Base-by-base conservation (phyloP, 2,329 filamentous ascomycete genomes). In the Fusarium ramigenum region DNA sequence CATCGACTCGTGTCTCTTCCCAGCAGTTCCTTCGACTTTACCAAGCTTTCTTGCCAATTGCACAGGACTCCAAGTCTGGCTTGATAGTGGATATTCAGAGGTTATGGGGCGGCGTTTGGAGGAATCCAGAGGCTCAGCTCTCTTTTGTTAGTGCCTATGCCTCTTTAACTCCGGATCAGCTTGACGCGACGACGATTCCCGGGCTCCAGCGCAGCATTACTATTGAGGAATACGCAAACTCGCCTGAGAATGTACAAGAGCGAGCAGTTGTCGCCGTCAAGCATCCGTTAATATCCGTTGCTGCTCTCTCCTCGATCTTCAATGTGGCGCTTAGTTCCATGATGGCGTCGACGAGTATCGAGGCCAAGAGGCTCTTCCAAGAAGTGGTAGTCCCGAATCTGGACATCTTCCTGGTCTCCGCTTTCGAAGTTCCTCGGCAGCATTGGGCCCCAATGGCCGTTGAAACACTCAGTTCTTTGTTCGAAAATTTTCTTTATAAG, bases 61-160 rank as follows among this genome's bases (percentile, higher is more conserved):
- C 95, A 5, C 84, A 84, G 60, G 85, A 88, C n/a, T 69, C 82
- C 7, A 79, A 77, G 30, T 76, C 73, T 19, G 77, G 78, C 25
- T 91, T 98, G 49, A 52, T 52, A 52, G 49, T 52, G 76, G 94
- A 98, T 79, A 92, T 99, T 49, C 95, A 98, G 80, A 88, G 88
- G 43, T 85, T 99, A 28, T 98, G 96, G 95, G 95, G 95, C 66
- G 95, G 95, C 78, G 86, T 90, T 70, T 99, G 97, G 96, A 90
- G 92, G 70, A 90, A 97, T 75, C 89, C 93, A 19, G 91, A 97
- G 70, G 94, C 96, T 0, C 96, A 98, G 74, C 85, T 99, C 40
- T 97, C 95, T n/a, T 98, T 98, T 80, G 90, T 98, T 60, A 92
- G 93, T 72, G 95, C 95, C 23, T 98, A 96, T 80, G 87, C 96